These are phyloP conservation scores for Heteromeles arbutifolia DNA, from an alignment of 306 rosid genomes.

Conservation along the genomic window DNA sequence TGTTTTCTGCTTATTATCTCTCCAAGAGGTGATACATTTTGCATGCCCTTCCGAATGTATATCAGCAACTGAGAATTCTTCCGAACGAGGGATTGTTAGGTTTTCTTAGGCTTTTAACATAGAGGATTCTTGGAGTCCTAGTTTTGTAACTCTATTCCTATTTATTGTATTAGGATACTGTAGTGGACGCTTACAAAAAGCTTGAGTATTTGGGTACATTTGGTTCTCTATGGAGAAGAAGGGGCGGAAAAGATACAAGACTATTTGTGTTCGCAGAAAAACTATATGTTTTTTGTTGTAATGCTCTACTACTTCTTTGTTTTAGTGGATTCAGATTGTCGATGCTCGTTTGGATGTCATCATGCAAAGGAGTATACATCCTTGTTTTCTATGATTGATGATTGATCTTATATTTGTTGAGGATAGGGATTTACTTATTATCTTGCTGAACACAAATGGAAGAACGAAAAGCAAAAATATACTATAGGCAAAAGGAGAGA, in stretches of 20 bases:
- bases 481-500: slow-evolving; percentile 2
- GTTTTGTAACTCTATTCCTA: not conserved
- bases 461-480: not conserved
- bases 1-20: slow-evolving; percentile 16
- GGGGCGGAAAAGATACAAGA: not conserved
- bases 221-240: not conserved
- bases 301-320: not conserved
- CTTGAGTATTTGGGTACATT: too few species aligned
- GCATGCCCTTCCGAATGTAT: slow-evolving; percentile 9
- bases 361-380: too few species aligned
- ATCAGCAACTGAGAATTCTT: slow-evolving; percentile 3
- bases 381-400: too few species aligned
- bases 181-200: too few species aligned
- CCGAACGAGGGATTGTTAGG: too few species aligned
- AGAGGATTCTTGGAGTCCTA: not conserved
- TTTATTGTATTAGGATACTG: too few species aligned
- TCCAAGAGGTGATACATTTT: slow-evolving; percentile 6
- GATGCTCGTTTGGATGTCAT: not conserved
- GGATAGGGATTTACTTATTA: too few species aligned
- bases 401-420: too few species aligned
- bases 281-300: not conserved
- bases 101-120: not conserved
- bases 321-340: not conserved
- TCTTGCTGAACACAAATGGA: too few species aligned
- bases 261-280: not conserved